Evolutionary conservation across 192 early-diverging fungal species (phyloP), one percentile per base, ranked within the genome.

Genomic region (Rhizophagus prolifer): DNA sequence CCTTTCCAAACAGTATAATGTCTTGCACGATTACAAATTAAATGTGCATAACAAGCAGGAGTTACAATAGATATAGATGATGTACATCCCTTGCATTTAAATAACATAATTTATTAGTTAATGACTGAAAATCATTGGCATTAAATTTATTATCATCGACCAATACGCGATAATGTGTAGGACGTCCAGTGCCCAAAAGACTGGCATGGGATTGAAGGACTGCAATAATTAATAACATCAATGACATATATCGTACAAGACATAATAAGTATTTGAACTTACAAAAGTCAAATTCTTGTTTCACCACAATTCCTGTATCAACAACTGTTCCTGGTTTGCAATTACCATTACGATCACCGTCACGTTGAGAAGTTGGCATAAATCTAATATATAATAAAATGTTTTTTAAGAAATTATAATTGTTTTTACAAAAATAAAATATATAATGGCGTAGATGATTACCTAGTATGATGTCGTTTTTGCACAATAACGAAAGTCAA

Each of bases 101-200:
- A 62, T 36, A 34, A 34, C 34, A 69, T 69, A 44, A 14, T 12
- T 69, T 44, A 44, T 69, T 23, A 6, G 67, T 44, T 44, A 36
- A 69, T 23, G 4, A 16, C 2, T 69, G 13, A 14, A 69, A 34
- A 36, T 44, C 38, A 36, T 69, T n/a, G 23, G 34, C n/a, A 9
- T 14, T 19, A 44, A 34, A 96, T 10, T 86, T 82, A 79, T 95
- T 93, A 34, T 97, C 95, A 70, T 98, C 95, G 70, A 91, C 86
- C 50, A 98, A 80, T 12, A 97, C 95, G 64, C 91, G 91, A 88
- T 98, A 98, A 78, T 94, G 93, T 0, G 93, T 92, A 0, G 96
- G 95, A 44, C 95, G 92, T 9, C 94, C 95, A 1, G 96, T 97
- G 31, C 97, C 96, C 80, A 96, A 94, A 31, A 97, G 88, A 59